Conservation (phyloP, 108 stramenopile genomes). For the Skeletonema costatum region DNA sequence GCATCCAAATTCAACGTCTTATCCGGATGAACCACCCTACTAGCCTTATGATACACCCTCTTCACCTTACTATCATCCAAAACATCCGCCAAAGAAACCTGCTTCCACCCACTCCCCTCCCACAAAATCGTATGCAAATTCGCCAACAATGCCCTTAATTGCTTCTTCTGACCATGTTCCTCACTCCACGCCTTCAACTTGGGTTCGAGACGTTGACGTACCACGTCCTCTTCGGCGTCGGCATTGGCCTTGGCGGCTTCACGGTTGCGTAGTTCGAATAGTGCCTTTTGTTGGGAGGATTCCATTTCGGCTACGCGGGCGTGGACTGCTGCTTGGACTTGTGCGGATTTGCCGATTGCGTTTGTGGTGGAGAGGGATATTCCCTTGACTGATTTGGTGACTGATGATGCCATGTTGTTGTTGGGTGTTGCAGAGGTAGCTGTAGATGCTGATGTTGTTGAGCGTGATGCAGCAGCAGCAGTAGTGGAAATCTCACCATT, state of each 20-base stretch:
- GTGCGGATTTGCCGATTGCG: slow-evolving; percentile 70
- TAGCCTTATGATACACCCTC: slow-evolving; percentile 87
- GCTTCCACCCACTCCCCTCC: slow-evolving; percentile 90
- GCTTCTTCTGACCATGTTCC: slow-evolving; percentile 95
- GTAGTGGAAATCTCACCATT: slow-evolving; percentile 31
- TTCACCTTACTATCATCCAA: slow-evolving; percentile 91
- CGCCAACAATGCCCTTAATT: slow-evolving; percentile 92
- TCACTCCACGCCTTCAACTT: slow-evolving; percentile 88
- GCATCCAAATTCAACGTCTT: slow-evolving; percentile 83
- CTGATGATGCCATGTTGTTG: slow-evolving; percentile 10
- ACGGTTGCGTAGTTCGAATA: slow-evolving; percentile 68
- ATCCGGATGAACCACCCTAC: slow-evolving; percentile 95
- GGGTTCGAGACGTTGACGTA: slow-evolving; percentile 78
- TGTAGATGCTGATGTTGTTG: background rate
- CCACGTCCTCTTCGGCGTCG: slow-evolving; percentile 78
- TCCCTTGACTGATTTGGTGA: slow-evolving; percentile 49
- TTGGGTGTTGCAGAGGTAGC: slow-evolving; percentile 17
- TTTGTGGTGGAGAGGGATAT: slow-evolving; percentile 72
- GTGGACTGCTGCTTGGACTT: slow-evolving; percentile 68
- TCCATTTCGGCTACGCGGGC: slow-evolving; percentile 82
- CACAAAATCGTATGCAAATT: slow-evolving; percentile 95
- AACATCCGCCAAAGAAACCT: slow-evolving; percentile 90
- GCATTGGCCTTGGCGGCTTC: slow-evolving; percentile 62
- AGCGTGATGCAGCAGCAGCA: background rate
- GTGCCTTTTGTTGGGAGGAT: slow-evolving; percentile 69